These are phyloP conservation scores for Phaeoacremonium minimum DNA, from an alignment of 2,329 filamentous ascomycete genomes.

Conservation along the genomic window DNA sequence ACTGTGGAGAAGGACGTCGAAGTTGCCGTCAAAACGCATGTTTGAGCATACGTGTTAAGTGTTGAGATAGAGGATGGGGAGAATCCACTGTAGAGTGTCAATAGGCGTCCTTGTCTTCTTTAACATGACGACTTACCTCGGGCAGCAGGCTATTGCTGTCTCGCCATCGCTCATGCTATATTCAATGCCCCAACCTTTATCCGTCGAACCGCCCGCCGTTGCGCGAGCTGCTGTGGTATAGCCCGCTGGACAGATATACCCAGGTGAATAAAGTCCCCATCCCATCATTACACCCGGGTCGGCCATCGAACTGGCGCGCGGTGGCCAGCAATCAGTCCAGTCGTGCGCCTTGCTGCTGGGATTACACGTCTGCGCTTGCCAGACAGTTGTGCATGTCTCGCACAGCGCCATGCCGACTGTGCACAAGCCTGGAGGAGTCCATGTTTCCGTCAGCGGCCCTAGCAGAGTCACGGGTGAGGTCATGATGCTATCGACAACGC, in stretches of 20 bases:
- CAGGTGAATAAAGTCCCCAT: slow-evolving; percentile 16
- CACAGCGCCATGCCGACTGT: slow-evolving; percentile 12
- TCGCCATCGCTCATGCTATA: slow-evolving; percentile 18
- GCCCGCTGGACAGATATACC: slow-evolving; percentile 12
- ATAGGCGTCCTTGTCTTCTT: not conserved
- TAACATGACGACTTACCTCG: slow-evolving; percentile 3
- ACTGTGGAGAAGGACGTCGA: slow-evolving; percentile 14
- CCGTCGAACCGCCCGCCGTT: slow-evolving; percentile 9
- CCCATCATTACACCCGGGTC: slow-evolving; percentile 11
- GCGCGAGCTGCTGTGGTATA: slow-evolving; percentile 12
- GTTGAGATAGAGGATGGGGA: slow-evolving; percentile 1
- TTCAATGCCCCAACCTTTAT: slow-evolving; percentile 20
- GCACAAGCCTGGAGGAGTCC: slow-evolving; percentile 12
- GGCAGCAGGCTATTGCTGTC: slow-evolving; percentile 27
- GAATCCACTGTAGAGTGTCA: slow-evolving; percentile 12
- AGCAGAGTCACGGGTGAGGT: slow-evolving; percentile 8
- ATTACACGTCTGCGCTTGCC: slow-evolving; percentile 14
- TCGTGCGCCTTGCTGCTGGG: slow-evolving; percentile 9
- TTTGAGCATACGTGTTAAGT: slow-evolving; percentile 8
- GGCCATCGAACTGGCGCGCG: slow-evolving; percentile 7
- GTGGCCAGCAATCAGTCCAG: slow-evolving; percentile 15
- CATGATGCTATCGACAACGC: too few relatives aligned
- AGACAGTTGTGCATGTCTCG: slow-evolving; percentile 9
- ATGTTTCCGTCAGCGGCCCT: slow-evolving; percentile 15
- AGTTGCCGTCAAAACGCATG: slow-evolving; percentile 6